Percentiles rank a stretch among this genome's conserved stretches.
Evolutionary conservation across 1,284 basidiomycete genomes (phyloP).

Genomic region (Neonothopanus nambi): DNA sequence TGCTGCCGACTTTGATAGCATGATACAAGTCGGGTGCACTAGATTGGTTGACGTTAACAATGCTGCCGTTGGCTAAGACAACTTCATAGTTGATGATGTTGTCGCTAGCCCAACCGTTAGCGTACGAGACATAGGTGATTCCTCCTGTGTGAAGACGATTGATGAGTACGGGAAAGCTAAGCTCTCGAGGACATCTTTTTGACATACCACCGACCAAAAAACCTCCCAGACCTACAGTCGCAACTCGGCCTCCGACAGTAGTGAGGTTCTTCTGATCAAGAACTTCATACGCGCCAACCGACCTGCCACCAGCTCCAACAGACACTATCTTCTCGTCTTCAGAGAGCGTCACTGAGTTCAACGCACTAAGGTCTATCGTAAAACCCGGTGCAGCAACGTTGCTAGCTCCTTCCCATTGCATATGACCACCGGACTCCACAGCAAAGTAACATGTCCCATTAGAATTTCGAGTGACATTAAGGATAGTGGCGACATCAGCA

Average conservation of each 20-base stretch:
- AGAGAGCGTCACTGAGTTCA: conserved; percentile 1
- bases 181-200: background rate
- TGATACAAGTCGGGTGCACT: background rate
- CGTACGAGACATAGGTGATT: background rate
- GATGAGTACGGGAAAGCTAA: background rate
- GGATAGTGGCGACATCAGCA: conserved; percentile 11
- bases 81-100: background rate
- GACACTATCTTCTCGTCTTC: background rate
- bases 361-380: conserved; percentile 27
- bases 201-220: background rate
- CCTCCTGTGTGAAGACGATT: background rate
- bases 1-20: background rate
- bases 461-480: conserved; percentile 9
- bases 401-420: conserved; percentile 3
- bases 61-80: background rate
- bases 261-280: background rate
- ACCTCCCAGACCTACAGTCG: background rate
- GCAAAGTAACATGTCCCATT: conserved; percentile 16
- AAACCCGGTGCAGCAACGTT: conserved; percentile 16
- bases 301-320: background rate
- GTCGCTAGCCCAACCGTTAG: background rate
- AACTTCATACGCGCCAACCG: background rate
- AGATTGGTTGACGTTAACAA: background rate
- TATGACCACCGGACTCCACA: conserved; percentile 13
- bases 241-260: background rate